Percentiles rank a stretch among this genome's conserved stretches.
phyloP scores from a whole-genome alignment of 257 asterid species.

The Avicennia marina region DNA sequence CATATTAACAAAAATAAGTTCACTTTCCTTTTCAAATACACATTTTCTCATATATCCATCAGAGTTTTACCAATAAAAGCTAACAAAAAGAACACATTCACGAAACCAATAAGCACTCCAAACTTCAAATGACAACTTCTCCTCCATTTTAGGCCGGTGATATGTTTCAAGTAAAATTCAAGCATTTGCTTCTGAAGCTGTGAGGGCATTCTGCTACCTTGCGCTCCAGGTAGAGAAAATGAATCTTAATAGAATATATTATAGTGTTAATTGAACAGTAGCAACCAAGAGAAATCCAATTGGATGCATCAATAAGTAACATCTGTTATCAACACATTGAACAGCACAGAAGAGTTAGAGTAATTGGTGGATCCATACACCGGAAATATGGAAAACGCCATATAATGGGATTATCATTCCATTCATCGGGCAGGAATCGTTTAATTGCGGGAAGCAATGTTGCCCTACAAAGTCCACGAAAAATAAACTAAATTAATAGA shows the following conservation, averaged over 20 bases:
- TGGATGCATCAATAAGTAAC: constrained; percentile 3
- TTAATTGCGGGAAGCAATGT: constrained; percentile 76
- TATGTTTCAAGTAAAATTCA: background rate
- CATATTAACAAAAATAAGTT: no score
- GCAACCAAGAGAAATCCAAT: constrained; percentile 4
- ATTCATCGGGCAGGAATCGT: constrained; percentile 63
- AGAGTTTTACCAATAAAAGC: no score
- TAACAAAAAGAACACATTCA: no score
- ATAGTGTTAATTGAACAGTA: background rate
- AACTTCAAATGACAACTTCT: background rate
- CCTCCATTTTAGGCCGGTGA: background rate
- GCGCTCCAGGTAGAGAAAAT: no score
- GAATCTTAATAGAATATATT: background rate
- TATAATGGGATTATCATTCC: constrained; percentile 72
- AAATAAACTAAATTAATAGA: constrained; percentile 7
- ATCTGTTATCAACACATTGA: background rate
- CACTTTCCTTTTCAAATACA: no score
- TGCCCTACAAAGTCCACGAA: constrained; percentile 55
- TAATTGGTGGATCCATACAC: constrained; percentile 39
- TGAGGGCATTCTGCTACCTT: background rate
- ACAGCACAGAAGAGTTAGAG: constrained; percentile 12
- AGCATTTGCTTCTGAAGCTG: background rate
- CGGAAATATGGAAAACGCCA: constrained; percentile 74
- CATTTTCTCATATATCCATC: no score
- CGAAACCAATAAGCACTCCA: no score